phyloP scores from a whole-genome alignment of 768 basidiomycete species.

The Suillus placidus region DNA sequence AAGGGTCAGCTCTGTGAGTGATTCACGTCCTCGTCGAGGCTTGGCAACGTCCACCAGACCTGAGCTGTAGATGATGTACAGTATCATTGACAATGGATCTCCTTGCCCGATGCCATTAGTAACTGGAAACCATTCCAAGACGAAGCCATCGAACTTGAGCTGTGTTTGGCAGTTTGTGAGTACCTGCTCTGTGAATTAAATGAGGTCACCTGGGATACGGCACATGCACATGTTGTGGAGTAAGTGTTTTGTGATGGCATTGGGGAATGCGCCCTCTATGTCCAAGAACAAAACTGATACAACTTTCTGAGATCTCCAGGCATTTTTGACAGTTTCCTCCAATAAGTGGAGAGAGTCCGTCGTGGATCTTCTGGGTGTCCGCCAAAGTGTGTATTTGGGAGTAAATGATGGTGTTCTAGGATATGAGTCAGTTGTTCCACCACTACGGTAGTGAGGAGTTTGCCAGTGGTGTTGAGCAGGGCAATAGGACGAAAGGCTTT shows the following conservation, averaged over 20 bases:
- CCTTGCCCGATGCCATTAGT: constrained; percentile 33
- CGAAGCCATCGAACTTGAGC: constrained; percentile 23
- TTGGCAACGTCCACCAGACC: constrained; percentile 18
- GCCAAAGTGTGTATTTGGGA: constrained; percentile 40
- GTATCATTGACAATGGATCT: constrained; percentile 28
- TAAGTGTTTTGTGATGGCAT: constrained; percentile 33
- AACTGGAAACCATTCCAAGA: neutral
- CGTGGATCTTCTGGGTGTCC: constrained; percentile 21
- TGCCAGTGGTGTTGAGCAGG: constrained; percentile 35
- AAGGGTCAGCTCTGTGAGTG: constrained; percentile 18
- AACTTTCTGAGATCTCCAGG: constrained; percentile 39
- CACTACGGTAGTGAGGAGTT: constrained; percentile 28
- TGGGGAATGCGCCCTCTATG: constrained; percentile 40
- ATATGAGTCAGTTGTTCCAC: constrained; percentile 27
- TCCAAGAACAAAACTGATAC: constrained; percentile 26
- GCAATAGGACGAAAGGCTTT: constrained; percentile 42
- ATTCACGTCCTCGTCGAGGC: no score
- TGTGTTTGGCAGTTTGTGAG: constrained; percentile 10
- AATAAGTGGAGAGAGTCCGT: constrained; percentile 39
- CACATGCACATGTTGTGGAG: constrained; percentile 32
- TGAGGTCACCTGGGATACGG: constrained; percentile 23
- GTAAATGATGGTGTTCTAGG: constrained; percentile 33
- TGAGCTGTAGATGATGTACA: constrained; percentile 32
- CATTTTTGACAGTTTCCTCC: constrained; percentile 36
- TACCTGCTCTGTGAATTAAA: constrained; percentile 9